A percentile compares a stretch with the other conserved stretches of the same genome.
Evolutionary conservation across 2,329 filamentous ascomycete species (phyloP).

Genomic region (Epichloe gansuensis): DNA sequence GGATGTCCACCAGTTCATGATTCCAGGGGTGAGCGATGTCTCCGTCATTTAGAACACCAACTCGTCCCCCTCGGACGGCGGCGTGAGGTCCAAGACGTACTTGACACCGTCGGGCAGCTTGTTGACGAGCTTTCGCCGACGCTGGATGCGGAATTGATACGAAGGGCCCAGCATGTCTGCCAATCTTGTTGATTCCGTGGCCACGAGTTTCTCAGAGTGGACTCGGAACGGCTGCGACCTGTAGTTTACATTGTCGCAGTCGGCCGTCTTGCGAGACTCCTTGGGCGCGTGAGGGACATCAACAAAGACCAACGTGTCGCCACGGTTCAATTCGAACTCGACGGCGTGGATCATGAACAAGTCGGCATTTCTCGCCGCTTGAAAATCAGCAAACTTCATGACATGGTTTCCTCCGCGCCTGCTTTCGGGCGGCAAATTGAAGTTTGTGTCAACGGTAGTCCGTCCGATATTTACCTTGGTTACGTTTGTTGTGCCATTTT

Average conservation of each 20-base stretch:
- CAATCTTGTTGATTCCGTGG: constrained; percentile 31
- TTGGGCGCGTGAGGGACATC: no score
- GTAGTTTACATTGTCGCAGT: no score
- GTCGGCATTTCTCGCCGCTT: constrained; percentile 13
- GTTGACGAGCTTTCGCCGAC: constrained; percentile 23
- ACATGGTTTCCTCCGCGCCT: not conserved
- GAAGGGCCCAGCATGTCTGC: constrained; percentile 29
- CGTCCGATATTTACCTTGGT: not conserved
- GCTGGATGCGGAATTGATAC: constrained; percentile 26
- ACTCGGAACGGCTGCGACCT: no score
- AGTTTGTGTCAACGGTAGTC: constrained; percentile 4
- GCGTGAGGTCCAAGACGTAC: constrained; percentile 52
- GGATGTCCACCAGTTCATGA: constrained; percentile 41
- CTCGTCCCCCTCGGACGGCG: constrained; percentile 47
- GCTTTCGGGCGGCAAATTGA: constrained; percentile 9
- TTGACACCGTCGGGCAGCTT: constrained; percentile 31
- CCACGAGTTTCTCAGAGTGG: no score
- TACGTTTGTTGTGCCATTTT: not conserved
- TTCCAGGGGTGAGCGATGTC: constrained; percentile 41
- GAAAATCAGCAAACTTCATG: constrained; percentile 7
- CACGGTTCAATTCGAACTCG: constrained; percentile 17
- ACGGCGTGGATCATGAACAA: constrained; percentile 16
- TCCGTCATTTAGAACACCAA: constrained; percentile 45
- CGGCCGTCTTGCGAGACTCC: no score
- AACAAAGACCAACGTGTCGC: constrained; percentile 17